Evolutionary conservation across 176 grass and related monocot species (phyloP).

Genomic region (Aegilops bicornis): DNA sequence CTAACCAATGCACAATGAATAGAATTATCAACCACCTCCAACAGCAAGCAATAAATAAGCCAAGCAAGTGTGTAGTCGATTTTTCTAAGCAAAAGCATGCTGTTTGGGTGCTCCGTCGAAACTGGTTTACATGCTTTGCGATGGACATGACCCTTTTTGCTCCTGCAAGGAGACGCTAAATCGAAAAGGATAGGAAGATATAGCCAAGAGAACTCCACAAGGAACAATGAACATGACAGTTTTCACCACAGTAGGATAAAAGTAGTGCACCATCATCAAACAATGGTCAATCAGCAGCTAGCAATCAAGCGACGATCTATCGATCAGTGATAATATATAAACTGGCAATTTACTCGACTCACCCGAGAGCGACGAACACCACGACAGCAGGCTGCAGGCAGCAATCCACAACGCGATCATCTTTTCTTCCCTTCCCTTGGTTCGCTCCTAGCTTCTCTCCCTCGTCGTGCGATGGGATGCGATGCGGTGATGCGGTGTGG

Average conservation of each 20-base stretch:
- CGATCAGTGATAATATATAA: too few species aligned
- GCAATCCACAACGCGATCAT: conserved; percentile 10
- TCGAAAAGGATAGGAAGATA: not conserved
- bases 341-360: not conserved
- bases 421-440: not conserved
- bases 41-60: not conserved
- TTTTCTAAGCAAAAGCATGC: not conserved
- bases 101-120: not conserved
- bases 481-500: not conserved
- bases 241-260: too few species aligned
- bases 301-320: not conserved
- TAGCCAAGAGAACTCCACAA: not conserved
- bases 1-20: conserved; percentile 23
- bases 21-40: not conserved
- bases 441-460: not conserved
- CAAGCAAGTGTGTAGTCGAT: not conserved
- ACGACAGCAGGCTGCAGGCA: conserved; percentile 28
- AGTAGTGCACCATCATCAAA: not conserved
- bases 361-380: conserved; percentile 32
- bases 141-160: not conserved
- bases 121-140: not conserved
- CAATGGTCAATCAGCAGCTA: not conserved
- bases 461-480: not conserved
- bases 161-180: not conserved
- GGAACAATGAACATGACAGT: not conserved